Evolutionary conservation across 306 rosid species (phyloP).

Genomic region (Prunus kanzakura): DNA sequence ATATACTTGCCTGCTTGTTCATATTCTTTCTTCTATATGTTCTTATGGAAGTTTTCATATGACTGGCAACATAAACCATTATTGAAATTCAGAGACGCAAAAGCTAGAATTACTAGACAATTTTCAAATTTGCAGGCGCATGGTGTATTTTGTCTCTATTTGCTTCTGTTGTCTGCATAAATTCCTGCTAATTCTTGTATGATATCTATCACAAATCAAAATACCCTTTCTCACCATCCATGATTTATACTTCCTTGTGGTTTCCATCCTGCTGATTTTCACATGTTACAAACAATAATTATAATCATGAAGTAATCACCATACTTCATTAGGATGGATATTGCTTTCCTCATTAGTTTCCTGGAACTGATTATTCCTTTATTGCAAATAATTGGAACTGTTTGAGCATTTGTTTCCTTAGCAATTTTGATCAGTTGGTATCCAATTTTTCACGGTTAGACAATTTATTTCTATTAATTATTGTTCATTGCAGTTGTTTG

Average conservation of each 20-base stretch:
- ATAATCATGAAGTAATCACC: not conserved
- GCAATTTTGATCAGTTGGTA: conserved; percentile 19
- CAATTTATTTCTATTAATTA: conserved; percentile 3
- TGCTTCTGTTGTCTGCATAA: not conserved
- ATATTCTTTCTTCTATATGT: conserved; percentile 18
- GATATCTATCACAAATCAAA: not conserved
- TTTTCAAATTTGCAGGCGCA: not conserved
- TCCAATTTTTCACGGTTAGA: conserved; percentile 3
- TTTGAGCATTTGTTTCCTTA: not conserved
- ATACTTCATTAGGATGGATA: not conserved
- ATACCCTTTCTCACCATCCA: not conserved
- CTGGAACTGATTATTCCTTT: not conserved
- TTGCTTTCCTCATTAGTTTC: not conserved
- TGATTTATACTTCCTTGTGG: not conserved
- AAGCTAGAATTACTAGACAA: not conserved
- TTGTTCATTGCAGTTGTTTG: conserved; percentile 61
- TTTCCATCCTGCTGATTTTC: not conserved
- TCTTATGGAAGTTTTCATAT: conserved; percentile 7
- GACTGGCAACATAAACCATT: not conserved
- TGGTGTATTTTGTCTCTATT: not conserved
- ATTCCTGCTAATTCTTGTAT: not conserved
- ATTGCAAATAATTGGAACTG: not conserved
- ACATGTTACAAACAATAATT: not conserved
- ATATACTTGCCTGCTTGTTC: not conserved
- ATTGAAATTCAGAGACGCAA: not conserved